phyloP scores from a whole-genome alignment of 202 grass and related monocot species.

The Setaria italica region DNA sequence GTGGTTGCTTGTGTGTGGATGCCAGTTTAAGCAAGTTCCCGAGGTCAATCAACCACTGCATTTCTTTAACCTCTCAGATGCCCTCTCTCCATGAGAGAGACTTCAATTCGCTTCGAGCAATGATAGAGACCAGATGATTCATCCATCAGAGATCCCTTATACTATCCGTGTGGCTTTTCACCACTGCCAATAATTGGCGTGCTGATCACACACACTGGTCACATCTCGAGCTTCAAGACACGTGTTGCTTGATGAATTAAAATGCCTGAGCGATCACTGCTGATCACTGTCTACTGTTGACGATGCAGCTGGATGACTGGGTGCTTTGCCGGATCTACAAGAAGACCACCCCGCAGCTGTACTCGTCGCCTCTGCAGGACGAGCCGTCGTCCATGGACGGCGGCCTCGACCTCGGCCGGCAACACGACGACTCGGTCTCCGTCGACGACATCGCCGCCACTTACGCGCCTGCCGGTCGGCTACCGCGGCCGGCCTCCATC shows the following conservation, averaged over 20 bases:
- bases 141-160: neutral
- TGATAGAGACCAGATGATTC: neutral
- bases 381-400: slow-evolving; percentile 33
- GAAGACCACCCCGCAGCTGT: slow-evolving; percentile 59
- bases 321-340: slow-evolving; percentile 94
- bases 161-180: neutral
- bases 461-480: neutral
- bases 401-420: slow-evolving; percentile 5
- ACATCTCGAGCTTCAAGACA: neutral
- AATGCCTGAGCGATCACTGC: neutral
- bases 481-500: slow-evolving; percentile 51
- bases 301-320: slow-evolving; percentile 80
- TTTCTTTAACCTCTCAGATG: slow-evolving; percentile 27
- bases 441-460: neutral
- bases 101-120: neutral
- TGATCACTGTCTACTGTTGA: neutral
- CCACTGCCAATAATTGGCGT: slow-evolving; percentile 32
- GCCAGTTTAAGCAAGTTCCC: slow-evolving; percentile 39
- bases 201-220: neutral
- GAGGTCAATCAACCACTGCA: slow-evolving; percentile 6
- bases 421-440: slow-evolving; percentile 35
- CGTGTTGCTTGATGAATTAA: neutral
- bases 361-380: slow-evolving; percentile 28
- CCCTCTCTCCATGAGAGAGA: slow-evolving; percentile 9
- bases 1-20: slow-evolving; percentile 46